Evolutionary conservation across 2,329 filamentous ascomycete species (phyloP).

Genomic region (Penicillium nordicum): DNA sequence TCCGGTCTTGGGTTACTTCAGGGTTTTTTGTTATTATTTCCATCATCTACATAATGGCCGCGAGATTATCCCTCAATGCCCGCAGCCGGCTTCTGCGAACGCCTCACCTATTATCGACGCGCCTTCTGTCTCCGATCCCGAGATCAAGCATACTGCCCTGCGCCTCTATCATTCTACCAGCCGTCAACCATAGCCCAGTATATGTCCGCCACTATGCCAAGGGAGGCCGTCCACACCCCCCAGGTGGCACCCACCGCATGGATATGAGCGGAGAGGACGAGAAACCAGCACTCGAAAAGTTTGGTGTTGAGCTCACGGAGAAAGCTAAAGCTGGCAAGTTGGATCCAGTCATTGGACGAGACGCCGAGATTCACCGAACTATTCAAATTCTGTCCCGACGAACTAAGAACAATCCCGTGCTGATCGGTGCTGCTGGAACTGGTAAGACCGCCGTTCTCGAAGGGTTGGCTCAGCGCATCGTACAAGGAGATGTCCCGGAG

Average conservation of each 20-base stretch:
- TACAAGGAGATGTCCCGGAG: constrained; percentile 89
- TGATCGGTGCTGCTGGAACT: constrained; percentile 88
- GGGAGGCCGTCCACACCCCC: constrained; percentile 69
- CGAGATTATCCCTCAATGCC: constrained; percentile 30
- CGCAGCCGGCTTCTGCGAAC: constrained; percentile 31
- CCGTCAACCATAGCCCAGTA: constrained; percentile 10
- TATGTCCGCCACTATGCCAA: constrained; percentile 52
- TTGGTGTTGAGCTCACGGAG: constrained; percentile 83
- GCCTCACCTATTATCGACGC: constrained; percentile 20
- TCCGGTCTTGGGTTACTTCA: too few species aligned
- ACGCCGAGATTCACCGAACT: constrained; percentile 85
- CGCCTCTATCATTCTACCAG: constrained; percentile 14
- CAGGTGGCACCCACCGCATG: constrained; percentile 92
- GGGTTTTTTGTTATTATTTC: neutral
- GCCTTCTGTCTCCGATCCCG: constrained; percentile 19
- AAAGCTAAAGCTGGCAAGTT: constrained; percentile 83
- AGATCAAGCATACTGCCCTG: constrained; percentile 21
- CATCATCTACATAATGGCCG: constrained; percentile 27
- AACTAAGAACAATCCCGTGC: constrained; percentile 92
- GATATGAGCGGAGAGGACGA: constrained; percentile 72
- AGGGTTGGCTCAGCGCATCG: constrained; percentile 83
- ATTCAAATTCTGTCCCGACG: constrained; percentile 89
- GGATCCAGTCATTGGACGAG: constrained; percentile 91
- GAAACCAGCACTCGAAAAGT: constrained; percentile 87
- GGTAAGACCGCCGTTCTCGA: constrained; percentile 94